Conservation (phyloP, 768 basidiomycete genomes). For the Lentinula detonsa region DNA sequence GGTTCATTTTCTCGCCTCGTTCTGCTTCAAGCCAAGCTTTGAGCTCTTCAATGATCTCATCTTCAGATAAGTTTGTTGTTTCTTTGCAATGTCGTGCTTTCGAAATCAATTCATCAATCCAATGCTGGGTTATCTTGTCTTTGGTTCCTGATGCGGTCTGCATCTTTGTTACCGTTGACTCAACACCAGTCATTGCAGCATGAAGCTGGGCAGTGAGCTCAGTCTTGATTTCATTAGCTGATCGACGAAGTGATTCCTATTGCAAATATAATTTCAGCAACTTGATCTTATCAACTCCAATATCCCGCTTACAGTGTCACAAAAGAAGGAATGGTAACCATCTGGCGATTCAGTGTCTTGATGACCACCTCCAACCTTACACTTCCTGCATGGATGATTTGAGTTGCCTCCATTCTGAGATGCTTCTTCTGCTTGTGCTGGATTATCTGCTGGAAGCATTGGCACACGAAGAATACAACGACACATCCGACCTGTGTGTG, state of each 20-base stretch:
- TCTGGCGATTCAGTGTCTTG: slow-evolving; percentile 23
- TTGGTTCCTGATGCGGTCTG: slow-evolving; percentile 32
- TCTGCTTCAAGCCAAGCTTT: slow-evolving; percentile 19
- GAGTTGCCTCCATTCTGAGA: slow-evolving; percentile 35
- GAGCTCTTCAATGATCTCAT: slow-evolving; percentile 18
- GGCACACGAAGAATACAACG: slow-evolving; percentile 15
- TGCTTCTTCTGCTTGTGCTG: slow-evolving; percentile 28
- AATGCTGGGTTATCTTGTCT: slow-evolving; percentile 30
- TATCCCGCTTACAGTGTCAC: no score
- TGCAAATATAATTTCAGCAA: no score
- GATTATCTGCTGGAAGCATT: slow-evolving; percentile 33
- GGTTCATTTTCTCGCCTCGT: slow-evolving; percentile 22
- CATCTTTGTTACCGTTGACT: slow-evolving; percentile 17
- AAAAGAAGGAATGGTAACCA: slow-evolving; percentile 22
- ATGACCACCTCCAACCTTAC: slow-evolving; percentile 27
- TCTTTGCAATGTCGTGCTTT: no score
- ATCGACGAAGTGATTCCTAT: no score
- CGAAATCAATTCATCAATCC: no score
- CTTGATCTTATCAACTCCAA: no score
- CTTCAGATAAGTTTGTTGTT: slow-evolving; percentile 15
- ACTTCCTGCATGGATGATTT: slow-evolving; percentile 36
- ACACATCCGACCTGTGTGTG: slow-evolving; percentile 3
- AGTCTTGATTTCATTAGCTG: no score
- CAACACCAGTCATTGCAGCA: slow-evolving; percentile 25
- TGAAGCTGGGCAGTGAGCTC: no score